Conservation (phyloP, 108 stramenopile species). For the Cyclostephanos tholiformis region DNA sequence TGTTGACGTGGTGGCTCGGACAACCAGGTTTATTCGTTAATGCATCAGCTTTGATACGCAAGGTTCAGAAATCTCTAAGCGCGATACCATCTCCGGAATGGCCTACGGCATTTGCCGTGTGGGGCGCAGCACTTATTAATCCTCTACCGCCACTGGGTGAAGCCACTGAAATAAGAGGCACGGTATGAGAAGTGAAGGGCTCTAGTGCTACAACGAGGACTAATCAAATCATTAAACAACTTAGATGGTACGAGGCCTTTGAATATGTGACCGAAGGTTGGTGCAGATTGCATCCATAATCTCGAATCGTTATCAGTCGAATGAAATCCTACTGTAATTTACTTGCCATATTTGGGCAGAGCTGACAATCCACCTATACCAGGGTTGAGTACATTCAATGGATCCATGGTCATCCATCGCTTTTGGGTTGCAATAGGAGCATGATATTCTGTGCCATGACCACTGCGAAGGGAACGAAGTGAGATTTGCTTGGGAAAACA, state of each 20-base stretch:
- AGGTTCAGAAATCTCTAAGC: constrained; percentile 45
- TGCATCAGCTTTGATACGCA: constrained; percentile 39
- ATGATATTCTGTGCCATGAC: constrained; percentile 85
- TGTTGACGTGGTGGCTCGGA: constrained; percentile 53
- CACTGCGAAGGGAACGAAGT: constrained; percentile 14
- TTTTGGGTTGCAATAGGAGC: constrained; percentile 70
- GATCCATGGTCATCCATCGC: constrained; percentile 86
- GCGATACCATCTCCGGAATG: constrained; percentile 24
- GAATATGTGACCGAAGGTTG: constrained; percentile 23
- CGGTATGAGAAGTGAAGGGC: constrained; percentile 52
- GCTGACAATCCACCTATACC: constrained; percentile 74
- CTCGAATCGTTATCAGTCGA: not conserved
- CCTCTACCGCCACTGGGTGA: constrained; percentile 66
- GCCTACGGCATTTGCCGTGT: constrained; percentile 54
- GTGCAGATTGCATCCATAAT: not conserved
- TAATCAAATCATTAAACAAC: constrained; percentile 60
- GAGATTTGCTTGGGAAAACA: not conserved
- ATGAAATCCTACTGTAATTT: not conserved
- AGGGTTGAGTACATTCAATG: constrained; percentile 85
- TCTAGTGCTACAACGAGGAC: constrained; percentile 54
- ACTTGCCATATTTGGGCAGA: constrained; percentile 32
- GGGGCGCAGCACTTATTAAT: constrained; percentile 70
- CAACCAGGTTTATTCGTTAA: constrained; percentile 58
- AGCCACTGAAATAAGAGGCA: constrained; percentile 62
- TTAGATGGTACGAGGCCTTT: constrained; percentile 56